Evolutionary conservation across 2,329 filamentous ascomycete species (phyloP).

Genomic region (Periconia digitata): DNA sequence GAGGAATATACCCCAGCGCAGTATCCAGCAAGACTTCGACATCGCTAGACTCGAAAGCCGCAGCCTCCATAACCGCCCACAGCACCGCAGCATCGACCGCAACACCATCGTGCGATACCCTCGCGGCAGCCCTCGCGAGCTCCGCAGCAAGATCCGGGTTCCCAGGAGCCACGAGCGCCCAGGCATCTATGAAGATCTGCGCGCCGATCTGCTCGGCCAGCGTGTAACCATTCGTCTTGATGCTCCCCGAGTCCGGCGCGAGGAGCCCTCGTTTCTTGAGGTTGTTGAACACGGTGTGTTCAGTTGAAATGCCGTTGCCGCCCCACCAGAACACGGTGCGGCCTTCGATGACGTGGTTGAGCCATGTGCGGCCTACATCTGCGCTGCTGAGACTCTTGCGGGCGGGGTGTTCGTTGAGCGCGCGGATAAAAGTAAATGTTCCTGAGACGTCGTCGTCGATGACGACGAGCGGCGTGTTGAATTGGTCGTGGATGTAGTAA

Average conservation of each 20-base stretch:
- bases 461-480: slow-evolving; percentile 7
- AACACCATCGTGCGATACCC: slow-evolving; percentile 45
- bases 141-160: slow-evolving; percentile 25
- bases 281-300: slow-evolving; percentile 45
- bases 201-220: slow-evolving; percentile 11
- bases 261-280: slow-evolving; percentile 38
- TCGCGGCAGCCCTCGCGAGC: slow-evolving; percentile 36
- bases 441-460: slow-evolving; percentile 14
- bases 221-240: slow-evolving; percentile 10
- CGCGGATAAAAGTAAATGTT: slow-evolving; percentile 42
- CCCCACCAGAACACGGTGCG: slow-evolving; percentile 45
- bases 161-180: slow-evolving; percentile 8
- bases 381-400: background rate
- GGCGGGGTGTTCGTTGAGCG: slow-evolving; percentile 19
- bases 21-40: slow-evolving; percentile 37
- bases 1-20: slow-evolving; percentile 30
- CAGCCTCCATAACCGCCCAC: slow-evolving; percentile 46
- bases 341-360: slow-evolving; percentile 36
- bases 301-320: slow-evolving; percentile 42
- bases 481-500: slow-evolving; percentile 9
- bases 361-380: slow-evolving; percentile 18
- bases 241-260: slow-evolving; percentile 18
- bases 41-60: slow-evolving; percentile 39
- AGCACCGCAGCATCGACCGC: slow-evolving; percentile 42
- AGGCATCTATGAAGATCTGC: slow-evolving; percentile 14